These are phyloP conservation scores for Gliomastix tumulicola DNA, from an alignment of 2,329 filamentous ascomycete species.

Conservation along the genomic window DNA sequence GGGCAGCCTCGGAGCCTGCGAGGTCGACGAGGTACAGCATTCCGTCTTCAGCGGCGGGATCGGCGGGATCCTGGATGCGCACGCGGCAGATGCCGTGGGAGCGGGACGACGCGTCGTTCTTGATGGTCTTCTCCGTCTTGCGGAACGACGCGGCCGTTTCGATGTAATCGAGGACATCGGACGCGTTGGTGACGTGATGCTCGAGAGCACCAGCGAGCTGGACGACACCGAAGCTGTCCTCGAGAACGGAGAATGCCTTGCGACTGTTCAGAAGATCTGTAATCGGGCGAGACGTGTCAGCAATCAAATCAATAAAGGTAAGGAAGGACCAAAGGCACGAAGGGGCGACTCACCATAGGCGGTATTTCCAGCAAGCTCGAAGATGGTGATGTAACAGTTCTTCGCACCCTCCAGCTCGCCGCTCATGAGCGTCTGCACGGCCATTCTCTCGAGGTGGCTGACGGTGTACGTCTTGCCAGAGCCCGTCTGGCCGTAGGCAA, in stretches of 20 bases:
- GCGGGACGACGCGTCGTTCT: conserved; percentile 39
- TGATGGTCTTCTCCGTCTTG: conserved; percentile 31
- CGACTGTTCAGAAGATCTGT: conserved; percentile 33
- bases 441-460: conserved; percentile 29
- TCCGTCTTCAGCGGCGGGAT: conserved; percentile 25
- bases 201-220: conserved; percentile 37
- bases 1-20: conserved; percentile 39
- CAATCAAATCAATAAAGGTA: too few relatives aligned
- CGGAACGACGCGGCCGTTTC: conserved; percentile 30
- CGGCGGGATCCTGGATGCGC: conserved; percentile 21
- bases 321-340: too few relatives aligned
- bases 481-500: conserved; percentile 41
- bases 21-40: conserved; percentile 39
- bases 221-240: conserved; percentile 34
- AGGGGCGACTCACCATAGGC: conserved; percentile 18
- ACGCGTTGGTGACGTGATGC: conserved; percentile 18
- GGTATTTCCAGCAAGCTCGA: conserved; percentile 30
- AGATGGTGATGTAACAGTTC: conserved; percentile 25
- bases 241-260: conserved; percentile 31
- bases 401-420: conserved; percentile 10
- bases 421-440: conserved; percentile 24
- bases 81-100: conserved; percentile 42
- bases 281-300: too few relatives aligned
- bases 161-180: conserved; percentile 21
- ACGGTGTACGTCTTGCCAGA: conserved; percentile 41